phyloP scores from a whole-genome alignment of 2,329 filamentous ascomycete genomes.

The Colletotrichum trifolii region DNA sequence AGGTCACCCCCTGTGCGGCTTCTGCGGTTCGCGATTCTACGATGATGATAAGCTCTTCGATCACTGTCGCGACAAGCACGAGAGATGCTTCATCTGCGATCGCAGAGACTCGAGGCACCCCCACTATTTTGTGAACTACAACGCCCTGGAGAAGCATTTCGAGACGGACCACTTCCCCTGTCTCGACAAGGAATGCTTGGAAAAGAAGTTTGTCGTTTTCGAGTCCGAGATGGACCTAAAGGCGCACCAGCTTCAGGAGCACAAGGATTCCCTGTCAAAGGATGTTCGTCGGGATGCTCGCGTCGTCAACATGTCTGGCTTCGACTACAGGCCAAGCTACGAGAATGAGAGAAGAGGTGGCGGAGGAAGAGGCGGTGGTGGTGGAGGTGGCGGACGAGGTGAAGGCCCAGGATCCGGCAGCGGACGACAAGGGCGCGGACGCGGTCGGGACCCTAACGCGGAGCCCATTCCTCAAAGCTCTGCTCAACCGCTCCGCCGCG shows the following conservation, averaged over 20 bases:
- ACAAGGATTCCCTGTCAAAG: slow-evolving; percentile 84
- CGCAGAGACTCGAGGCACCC: slow-evolving; percentile 75
- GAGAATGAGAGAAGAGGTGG: slow-evolving; percentile 66
- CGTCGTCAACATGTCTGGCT: slow-evolving; percentile 86
- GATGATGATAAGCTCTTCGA: slow-evolving; percentile 94
- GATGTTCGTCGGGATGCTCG: slow-evolving; percentile 85
- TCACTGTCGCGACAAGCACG: slow-evolving; percentile 93
- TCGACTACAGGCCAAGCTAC: slow-evolving; percentile 82
- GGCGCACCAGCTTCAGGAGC: slow-evolving; percentile 87
- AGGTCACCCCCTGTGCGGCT: slow-evolving; percentile 93
- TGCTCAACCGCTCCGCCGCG: slow-evolving; percentile 82
- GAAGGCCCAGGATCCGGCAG: slow-evolving; percentile 40
- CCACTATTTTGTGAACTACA: slow-evolving; percentile 92
- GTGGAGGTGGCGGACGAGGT: slow-evolving; percentile 39
- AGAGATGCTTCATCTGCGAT: slow-evolving; percentile 95
- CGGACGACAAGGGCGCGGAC: slow-evolving; percentile 56
- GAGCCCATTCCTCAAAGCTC: slow-evolving; percentile 82
- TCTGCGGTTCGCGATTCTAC: slow-evolving; percentile 93
- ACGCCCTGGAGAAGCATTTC: slow-evolving; percentile 88
- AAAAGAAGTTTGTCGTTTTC: slow-evolving; percentile 98
- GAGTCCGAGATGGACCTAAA: slow-evolving; percentile 95
- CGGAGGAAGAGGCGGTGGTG: slow-evolving; percentile 54
- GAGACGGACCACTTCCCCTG: slow-evolving; percentile 88
- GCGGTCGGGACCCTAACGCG: slow-evolving; percentile 87
- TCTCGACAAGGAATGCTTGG: slow-evolving; percentile 84